Conservation (phyloP, 352 stramenopile species). For the Phytophthora pini region DNA sequence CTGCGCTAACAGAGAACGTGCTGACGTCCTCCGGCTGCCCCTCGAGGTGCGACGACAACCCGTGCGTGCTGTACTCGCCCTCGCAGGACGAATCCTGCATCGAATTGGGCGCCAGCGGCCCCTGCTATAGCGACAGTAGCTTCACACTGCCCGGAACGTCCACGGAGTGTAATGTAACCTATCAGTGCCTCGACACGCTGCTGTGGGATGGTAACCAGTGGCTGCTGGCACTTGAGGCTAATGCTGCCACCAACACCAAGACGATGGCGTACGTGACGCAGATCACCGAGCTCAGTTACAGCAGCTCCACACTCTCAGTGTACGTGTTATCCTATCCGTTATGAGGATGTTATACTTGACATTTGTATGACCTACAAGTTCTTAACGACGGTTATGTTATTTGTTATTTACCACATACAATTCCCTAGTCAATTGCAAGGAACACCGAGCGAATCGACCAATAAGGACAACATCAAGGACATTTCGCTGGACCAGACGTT, state of each 20-base stretch:
- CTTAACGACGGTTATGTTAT: neutral
- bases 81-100: conserved; percentile 40
- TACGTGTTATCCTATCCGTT: conserved; percentile 37
- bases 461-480: conserved; percentile 54
- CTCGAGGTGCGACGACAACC: conserved; percentile 30
- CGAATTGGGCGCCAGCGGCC: conserved; percentile 38
- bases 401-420: conserved; percentile 14
- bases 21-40: conserved; percentile 60
- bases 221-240: conserved; percentile 42
- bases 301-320: conserved; percentile 38
- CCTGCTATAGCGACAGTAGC: conserved; percentile 37
- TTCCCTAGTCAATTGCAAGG: conserved; percentile 43
- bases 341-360: neutral
- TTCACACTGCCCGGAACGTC: conserved; percentile 34
- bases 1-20: conserved; percentile 52
- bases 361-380: conserved; percentile 14
- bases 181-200: conserved; percentile 62
- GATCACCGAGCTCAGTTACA: conserved; percentile 51
- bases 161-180: conserved; percentile 53
- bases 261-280: conserved; percentile 58
- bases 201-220: conserved; percentile 45
- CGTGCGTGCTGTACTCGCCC: conserved; percentile 64
- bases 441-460: conserved; percentile 24
- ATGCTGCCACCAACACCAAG: conserved; percentile 27
- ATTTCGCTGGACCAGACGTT: conserved; percentile 58